phyloP scores from a whole-genome alignment of 345 rosid species.

The Reutealis trisperma region DNA sequence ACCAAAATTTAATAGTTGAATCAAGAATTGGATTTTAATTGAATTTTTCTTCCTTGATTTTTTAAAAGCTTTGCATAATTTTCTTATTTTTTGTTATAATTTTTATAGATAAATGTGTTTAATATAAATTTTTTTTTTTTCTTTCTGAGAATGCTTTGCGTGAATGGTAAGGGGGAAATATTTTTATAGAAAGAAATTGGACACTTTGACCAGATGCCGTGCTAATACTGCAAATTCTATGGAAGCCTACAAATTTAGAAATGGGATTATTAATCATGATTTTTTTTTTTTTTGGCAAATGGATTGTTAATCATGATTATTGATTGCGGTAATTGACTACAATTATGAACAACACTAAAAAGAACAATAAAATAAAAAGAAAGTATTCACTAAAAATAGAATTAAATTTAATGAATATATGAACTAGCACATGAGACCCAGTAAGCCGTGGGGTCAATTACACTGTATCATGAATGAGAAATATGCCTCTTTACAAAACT shows the following conservation, averaged over 20 bases:
- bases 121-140: no score
- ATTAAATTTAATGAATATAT: no score
- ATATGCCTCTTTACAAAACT: neutral
- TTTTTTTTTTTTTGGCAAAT: no score
- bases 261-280: constrained; percentile 2
- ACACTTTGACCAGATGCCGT: neutral
- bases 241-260: constrained; percentile 24
- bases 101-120: no score
- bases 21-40: no score
- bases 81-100: no score
- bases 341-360: no score
- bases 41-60: no score
- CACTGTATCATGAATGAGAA: neutral
- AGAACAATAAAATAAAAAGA: neutral
- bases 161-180: neutral
- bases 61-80: no score
- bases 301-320: constrained; percentile 4
- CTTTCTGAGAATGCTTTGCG: neutral
- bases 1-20: no score
- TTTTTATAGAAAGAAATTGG: neutral
- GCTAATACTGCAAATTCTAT: neutral
- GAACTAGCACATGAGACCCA: constrained; percentile 32
- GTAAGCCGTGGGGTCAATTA: constrained; percentile 21
- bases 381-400: neutral
- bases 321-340: neutral